A percentile compares a stretch with the other conserved stretches of the same genome.
These are phyloP conservation scores for Flaveria floridana DNA, from an alignment of 140 eudicot species.

Conservation along the genomic window DNA sequence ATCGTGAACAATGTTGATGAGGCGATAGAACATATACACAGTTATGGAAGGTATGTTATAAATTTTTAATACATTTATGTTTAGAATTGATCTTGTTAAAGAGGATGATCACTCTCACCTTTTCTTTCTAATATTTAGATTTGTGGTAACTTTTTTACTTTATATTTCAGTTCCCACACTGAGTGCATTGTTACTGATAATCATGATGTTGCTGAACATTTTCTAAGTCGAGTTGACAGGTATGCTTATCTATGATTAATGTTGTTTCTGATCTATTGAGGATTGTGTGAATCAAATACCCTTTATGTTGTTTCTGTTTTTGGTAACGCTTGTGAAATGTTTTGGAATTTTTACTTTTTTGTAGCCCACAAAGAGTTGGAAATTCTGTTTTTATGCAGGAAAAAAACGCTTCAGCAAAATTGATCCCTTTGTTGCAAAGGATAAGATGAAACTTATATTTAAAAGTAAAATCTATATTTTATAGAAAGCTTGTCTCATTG, in stretches of 20 bases:
- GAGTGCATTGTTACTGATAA: conserved; percentile 86
- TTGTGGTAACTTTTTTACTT: conserved; percentile 27
- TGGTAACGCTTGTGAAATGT: too few relatives aligned
- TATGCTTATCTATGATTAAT: conserved; percentile 16
- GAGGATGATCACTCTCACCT: not conserved
- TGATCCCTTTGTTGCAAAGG: too few relatives aligned
- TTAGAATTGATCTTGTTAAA: not conserved
- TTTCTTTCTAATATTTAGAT: not conserved
- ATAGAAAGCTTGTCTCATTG: too few relatives aligned
- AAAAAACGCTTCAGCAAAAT: too few relatives aligned
- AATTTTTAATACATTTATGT: not conserved
- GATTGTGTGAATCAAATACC: not conserved
- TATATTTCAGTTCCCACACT: conserved; percentile 73
- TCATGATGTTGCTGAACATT: conserved; percentile 56
- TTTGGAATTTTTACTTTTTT: too few relatives aligned
- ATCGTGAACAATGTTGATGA: conserved; percentile 71
- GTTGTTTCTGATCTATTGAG: not conserved
- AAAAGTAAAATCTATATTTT: too few relatives aligned
- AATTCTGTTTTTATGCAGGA: too few relatives aligned
- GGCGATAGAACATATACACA: conserved; percentile 78
- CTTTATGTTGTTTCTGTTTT: conserved; percentile 10
- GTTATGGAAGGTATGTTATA: conserved; percentile 68
- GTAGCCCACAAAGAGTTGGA: too few relatives aligned
- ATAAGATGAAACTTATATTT: too few relatives aligned
- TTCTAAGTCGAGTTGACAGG: conserved; percentile 88